Evolutionary conservation across 2,329 filamentous ascomycete species (phyloP).

Genomic region (Helminthosporium solani): DNA sequence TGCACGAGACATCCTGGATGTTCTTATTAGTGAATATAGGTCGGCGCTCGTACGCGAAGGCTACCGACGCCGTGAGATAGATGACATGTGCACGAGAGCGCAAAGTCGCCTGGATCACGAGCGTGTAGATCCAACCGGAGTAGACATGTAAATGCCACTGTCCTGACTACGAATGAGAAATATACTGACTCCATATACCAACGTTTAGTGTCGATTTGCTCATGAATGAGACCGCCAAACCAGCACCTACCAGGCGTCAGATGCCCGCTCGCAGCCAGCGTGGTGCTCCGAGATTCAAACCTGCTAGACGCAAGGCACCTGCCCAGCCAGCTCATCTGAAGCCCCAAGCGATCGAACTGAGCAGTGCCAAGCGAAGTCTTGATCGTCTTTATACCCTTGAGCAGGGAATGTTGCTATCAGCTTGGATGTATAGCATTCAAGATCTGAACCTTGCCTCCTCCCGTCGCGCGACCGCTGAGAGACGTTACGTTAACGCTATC

Average conservation of each 20-base stretch:
- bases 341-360: constrained; percentile 8
- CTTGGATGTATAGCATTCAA: background rate
- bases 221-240: constrained; percentile 18
- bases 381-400: constrained; percentile 14
- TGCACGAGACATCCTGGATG: constrained; percentile 27
- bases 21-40: constrained; percentile 24
- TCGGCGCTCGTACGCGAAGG: constrained; percentile 19
- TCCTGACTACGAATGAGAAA: constrained; percentile 15
- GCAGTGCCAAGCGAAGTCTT: constrained; percentile 9
- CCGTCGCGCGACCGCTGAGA: constrained; percentile 14
- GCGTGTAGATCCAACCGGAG: constrained; percentile 17
- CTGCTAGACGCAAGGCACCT: background rate
- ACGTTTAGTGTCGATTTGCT: constrained; percentile 32
- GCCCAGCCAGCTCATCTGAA: constrained; percentile 1
- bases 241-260: background rate
- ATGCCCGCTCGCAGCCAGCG: background rate
- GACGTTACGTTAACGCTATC: constrained; percentile 21
- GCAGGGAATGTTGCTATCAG: constrained; percentile 1
- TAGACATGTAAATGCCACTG: background rate
- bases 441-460: constrained; percentile 1
- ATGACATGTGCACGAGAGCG: constrained; percentile 15
- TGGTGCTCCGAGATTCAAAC: background rate
- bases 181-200: too few species aligned
- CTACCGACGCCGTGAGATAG: constrained; percentile 20
- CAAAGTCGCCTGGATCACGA: constrained; percentile 18